Percentiles rank a stretch among this genome's conserved stretches.
phyloP scores from a whole-genome alignment of 108 stramenopile species.

The Stephanodiscus triporus region DNA sequence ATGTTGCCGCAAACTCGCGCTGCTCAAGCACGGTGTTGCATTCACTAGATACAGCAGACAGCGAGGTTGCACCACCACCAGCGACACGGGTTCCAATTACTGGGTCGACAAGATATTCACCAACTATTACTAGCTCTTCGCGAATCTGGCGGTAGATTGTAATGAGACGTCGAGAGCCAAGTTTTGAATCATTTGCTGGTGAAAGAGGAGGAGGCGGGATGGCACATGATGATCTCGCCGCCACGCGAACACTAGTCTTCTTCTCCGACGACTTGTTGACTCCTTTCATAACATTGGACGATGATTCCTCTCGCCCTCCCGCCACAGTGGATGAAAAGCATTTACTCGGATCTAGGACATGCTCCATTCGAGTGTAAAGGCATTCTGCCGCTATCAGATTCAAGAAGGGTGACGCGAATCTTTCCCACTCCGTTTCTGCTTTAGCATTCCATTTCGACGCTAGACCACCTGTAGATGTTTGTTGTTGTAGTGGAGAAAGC shows the following conservation, averaged over 20 bases:
- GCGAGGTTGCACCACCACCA: not conserved
- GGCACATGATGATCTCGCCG: not conserved
- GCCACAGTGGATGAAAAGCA: not conserved
- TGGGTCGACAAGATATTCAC: conserved; percentile 46
- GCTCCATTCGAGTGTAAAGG: conserved; percentile 48
- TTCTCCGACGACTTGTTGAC: too few relatives aligned
- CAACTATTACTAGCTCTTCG: conserved; percentile 34
- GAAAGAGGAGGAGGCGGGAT: not conserved
- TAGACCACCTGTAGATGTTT: not conserved
- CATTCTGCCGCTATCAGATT: conserved; percentile 45
- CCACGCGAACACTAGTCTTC: too few relatives aligned
- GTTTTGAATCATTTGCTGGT: conserved; percentile 7
- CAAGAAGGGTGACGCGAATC: conserved; percentile 50
- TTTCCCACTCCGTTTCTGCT: conserved; percentile 44
- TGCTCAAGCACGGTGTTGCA: not conserved
- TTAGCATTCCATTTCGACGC: conserved; percentile 14
- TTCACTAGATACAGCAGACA: not conserved
- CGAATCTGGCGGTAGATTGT: conserved; percentile 44
- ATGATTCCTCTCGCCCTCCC: not conserved
- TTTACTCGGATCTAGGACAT: conserved; percentile 30
- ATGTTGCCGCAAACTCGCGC: conserved; percentile 27
- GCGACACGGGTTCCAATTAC: conserved; percentile 25
- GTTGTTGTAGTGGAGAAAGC: not conserved
- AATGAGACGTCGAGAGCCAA: conserved; percentile 37
- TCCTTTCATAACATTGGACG: not conserved